A percentile compares a stretch with the other conserved stretches of the same genome.
Evolutionary conservation across 2,329 filamentous ascomycete genomes (phyloP).

Genomic region (Sporothrix humicola): DNA sequence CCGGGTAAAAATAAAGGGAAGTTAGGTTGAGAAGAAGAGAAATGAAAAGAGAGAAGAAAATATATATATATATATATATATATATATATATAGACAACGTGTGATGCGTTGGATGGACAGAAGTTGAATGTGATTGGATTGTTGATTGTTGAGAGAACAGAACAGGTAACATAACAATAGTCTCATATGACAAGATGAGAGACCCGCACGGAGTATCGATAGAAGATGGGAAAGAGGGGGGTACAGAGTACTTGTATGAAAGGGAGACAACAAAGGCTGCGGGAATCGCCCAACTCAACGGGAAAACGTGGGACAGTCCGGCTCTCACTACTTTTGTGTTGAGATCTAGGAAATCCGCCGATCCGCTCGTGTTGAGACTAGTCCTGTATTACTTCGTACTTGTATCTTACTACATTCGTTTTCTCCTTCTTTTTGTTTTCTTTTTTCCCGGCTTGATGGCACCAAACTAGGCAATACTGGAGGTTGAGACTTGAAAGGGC

Average conservation of each 20-base stretch:
- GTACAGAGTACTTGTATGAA: background rate
- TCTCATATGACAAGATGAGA: too few relatives aligned
- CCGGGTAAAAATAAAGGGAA: conserved; percentile 18
- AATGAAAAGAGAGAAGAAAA: background rate
- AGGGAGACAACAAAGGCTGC: background rate
- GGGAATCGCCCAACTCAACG: background rate
- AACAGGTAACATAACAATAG: too few relatives aligned
- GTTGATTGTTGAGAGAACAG: too few relatives aligned
- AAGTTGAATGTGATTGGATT: too few relatives aligned
- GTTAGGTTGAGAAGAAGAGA: background rate
- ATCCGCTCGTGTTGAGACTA: background rate
- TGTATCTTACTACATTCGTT: too few relatives aligned
- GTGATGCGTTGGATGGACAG: too few relatives aligned
- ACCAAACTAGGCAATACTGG: too few relatives aligned
- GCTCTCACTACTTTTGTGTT: background rate
- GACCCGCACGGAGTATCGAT: too few relatives aligned
- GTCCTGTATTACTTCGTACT: background rate
- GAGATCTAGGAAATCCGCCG: background rate
- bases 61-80: background rate
- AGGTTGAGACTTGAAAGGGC: background rate
- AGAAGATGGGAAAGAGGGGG: background rate
- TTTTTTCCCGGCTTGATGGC: background rate
- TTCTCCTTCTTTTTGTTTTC: background rate
- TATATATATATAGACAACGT: too few relatives aligned
- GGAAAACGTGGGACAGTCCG: conserved; percentile 14